Evolutionary conservation across 2,329 filamentous ascomycete species (phyloP), one percentile per base, ranked within the genome.

Genomic region (Aspergillus felis): DNA sequence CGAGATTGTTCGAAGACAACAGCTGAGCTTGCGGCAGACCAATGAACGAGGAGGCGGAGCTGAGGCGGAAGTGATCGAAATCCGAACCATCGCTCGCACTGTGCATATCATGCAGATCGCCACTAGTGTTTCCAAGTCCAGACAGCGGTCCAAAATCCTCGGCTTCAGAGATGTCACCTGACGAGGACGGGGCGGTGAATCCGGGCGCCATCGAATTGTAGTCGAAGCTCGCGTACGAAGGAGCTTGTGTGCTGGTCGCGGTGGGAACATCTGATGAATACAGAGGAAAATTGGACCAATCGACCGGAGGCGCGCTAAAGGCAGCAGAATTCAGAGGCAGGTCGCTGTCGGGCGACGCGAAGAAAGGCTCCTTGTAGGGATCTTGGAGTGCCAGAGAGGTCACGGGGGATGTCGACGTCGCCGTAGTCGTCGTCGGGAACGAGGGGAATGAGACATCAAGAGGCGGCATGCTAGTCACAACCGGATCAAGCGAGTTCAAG

Each of bases 261-360:
- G 74, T 65, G 32, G 72, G 68, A 10, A 71, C 65, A 28, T 73
- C 73, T 22, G 74, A 67, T 20, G 71, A 71, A 44, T 75, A 72
- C 14, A 80, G 62, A 42, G 78, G 78, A 60, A 79, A 75, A 35
- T 74, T 77, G 4, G 78, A 78, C 79, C 79, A 81, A 64, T 81
- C 79, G 25, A 79, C 74, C 4, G 75, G 69, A 4, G 77, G 76
- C 20, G 74, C 73, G 42, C 68, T 75, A 56, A 78, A 67, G 20
- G 68, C 72, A 38, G 75, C 69, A 41, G 76, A 73, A 28, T 71
- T 68, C 17, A 75, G 57, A 4, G 76, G 68, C 46, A 71, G 29
- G 5, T 81, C 78, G 44, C 70, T 68, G 51, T 80, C 77, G 1
- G 76, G 74, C 0, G 78, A 73, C 22, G 74, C 71, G 57, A 78